Evolutionary conservation across 2,329 filamentous ascomycete genomes (phyloP), one percentile per base, ranked within the genome.

Genomic region (Dactylellina sp.): DNA sequence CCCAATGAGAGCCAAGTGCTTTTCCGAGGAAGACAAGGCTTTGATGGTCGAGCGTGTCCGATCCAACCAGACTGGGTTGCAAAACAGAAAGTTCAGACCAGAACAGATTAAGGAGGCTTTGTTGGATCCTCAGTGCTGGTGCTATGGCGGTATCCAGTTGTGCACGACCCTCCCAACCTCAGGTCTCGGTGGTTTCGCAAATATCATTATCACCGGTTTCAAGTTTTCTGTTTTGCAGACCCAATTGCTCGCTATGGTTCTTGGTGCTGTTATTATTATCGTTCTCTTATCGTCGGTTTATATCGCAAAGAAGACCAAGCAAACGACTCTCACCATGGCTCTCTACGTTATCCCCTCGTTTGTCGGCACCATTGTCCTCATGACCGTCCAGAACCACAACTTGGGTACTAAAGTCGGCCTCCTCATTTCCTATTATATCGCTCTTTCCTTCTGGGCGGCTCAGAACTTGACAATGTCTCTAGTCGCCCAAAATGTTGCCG

Each of bases 401-500:
- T 83, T 84, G 37, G 80, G 85, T 7, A 88, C 87, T 39, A 85
- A 89, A 80, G 84, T 89, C 25, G 90, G 90, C 4, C 84, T 93
- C 0, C 82, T 92, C 12, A 86, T 92, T 78, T 86, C 85, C 78
- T 93, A 92, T 83, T 93, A 92, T 81, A 89, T 92, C 75, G 89
- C 88, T 0, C 84, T 92, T 16, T 91, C 88, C 3, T 93, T 93
- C 85, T 92, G 89, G 89, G 88, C 89, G 0, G 89, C 0, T 87
- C 90, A 78, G 89, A 88, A 1, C 82, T 91, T 11, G 83, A 85
- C 6, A 84, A 72, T 92, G 77, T 89, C 88, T 12, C 85, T 92
- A 83, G 84, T 91, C 65, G 87, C 87, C 0, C 85, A 89, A 14
- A 92, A 92, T 78, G 83, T 91, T 7, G 90, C 87, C 24, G 90